Evolutionary conservation across 495 filamentous ascomycete species (phyloP).

Genomic region (Terfezia boudieri): DNA sequence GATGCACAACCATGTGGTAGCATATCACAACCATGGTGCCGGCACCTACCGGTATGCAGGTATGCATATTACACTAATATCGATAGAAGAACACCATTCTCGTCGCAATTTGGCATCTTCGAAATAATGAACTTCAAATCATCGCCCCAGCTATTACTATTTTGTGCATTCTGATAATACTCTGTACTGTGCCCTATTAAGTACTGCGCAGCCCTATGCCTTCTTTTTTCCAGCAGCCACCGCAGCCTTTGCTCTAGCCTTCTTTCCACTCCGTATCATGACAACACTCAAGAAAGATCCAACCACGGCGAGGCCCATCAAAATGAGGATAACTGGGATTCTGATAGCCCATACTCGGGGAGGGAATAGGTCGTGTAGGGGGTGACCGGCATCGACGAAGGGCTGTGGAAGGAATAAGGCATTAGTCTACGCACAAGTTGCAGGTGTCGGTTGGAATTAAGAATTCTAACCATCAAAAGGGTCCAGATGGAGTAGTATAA

Average conservation of each 20-base stretch:
- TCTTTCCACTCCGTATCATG: constrained; percentile 96
- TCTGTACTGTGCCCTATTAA: too few relatives aligned
- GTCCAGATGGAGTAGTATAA: constrained; percentile 99
- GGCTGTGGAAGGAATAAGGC: constrained; percentile 32
- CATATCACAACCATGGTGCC: too few relatives aligned
- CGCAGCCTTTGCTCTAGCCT: constrained; percentile 68
- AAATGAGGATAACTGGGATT: constrained; percentile 86
- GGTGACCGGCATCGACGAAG: constrained; percentile 86
- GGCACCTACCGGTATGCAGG: too few relatives aligned
- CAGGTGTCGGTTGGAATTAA: background rate
- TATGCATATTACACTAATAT: too few relatives aligned
- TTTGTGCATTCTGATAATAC: too few relatives aligned
- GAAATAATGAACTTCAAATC: too few relatives aligned
- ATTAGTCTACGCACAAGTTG: background rate
- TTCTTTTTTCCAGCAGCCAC: background rate
- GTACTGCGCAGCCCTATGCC: background rate
- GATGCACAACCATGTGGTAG: too few relatives aligned
- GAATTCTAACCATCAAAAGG: constrained; percentile 57
- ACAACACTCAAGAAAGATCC: constrained; percentile 89
- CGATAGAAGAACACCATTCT: too few relatives aligned
- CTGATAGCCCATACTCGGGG: constrained; percentile 97
- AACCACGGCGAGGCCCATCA: constrained; percentile 80
- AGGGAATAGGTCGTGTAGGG: constrained; percentile 84
- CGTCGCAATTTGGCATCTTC: too few relatives aligned
- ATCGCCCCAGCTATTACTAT: too few relatives aligned